A percentile compares a stretch with the other conserved stretches of the same genome.
These are phyloP conservation scores for Pythium sp. DNA, from an alignment of 352 stramenopile genomes.

Conservation along the genomic window DNA sequence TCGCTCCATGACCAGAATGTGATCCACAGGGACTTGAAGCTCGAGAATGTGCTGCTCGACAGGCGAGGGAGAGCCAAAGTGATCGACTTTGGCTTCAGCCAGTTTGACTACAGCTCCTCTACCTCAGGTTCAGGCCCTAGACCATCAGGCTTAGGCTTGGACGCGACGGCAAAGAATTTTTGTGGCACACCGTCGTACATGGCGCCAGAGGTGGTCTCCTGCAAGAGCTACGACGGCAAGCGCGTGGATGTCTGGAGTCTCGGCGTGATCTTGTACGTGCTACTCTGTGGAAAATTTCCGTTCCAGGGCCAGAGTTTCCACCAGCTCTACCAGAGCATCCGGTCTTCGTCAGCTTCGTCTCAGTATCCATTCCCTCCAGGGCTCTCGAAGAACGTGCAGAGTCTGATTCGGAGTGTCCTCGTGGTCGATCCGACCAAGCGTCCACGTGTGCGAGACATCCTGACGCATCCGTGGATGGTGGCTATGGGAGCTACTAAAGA, in stretches of 20 bases:
- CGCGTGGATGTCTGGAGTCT: conserved; percentile 51
- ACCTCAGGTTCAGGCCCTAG: conserved; percentile 3
- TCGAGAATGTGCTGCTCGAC: conserved; percentile 72
- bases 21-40: conserved; percentile 75
- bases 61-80: conserved; percentile 30
- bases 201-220: conserved; percentile 65
- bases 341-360: conserved; percentile 1
- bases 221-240: conserved; percentile 54
- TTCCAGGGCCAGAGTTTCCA: conserved; percentile 84
- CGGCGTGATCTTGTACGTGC: conserved; percentile 52
- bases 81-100: conserved; percentile 75
- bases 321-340: conserved; percentile 42
- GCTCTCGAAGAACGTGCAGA: conserved; percentile 38
- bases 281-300: conserved; percentile 47
- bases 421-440: conserved; percentile 39
- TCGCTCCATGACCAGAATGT: conserved; percentile 51
- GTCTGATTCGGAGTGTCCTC: conserved; percentile 45
- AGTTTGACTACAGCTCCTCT: conserved; percentile 35
- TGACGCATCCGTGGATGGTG: conserved; percentile 36
- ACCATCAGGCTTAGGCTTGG: conserved; percentile 19
- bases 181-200: conserved; percentile 80
- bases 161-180: conserved; percentile 59
- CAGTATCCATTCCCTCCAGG: conserved; percentile 16
- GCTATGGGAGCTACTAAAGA: not conserved
- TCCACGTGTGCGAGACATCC: conserved; percentile 31